Evolutionary conservation across 768 basidiomycete genomes (phyloP), one percentile per base, ranked within the genome.

Genomic region (Sarcodon aspratus): DNA sequence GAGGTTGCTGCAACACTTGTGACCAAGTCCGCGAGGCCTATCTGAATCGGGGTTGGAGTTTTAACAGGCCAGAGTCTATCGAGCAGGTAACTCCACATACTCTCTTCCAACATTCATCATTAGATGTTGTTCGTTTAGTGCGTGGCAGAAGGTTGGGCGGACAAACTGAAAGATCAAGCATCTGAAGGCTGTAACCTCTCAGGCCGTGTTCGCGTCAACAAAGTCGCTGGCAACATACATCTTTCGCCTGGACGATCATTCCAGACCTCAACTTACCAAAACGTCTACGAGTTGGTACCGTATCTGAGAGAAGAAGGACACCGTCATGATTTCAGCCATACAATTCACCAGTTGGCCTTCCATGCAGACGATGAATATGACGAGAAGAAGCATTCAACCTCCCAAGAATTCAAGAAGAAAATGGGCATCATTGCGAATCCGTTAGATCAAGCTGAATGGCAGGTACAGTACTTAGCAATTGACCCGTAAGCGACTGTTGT

Each of bases 181-280:
- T 76, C 80, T 46, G 96, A 99, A 58, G 96, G 96, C 0, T 99
- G 96, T 72, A 94, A 92, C 63, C 72, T 98, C 53, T 79, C 82
- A 18, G 96, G 96, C 40, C 81, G 82, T 48, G 78, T 99, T 51
- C 86, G 85, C 49, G 90, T 98, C 48, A 98, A 98, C 77, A 96
- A 97, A 66, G 95, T 97, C 54, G 77, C 92, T 54, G 93, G 95
- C 49, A 96, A 90, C 66, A 86, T 97, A 63, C 89, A 96, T 61
- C 77, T 98, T 57, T 92, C 90, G 6, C 94, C 92, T 1, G 96
- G 96, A 32, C 79, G 85, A 40, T 90, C 91, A n/a, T 99, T 94
- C 84, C 93, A 94, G 64, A 74, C 80, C 38, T 42, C 40, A 13
- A 83, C 82, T 59, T 69, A 75, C 47, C 80, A 84, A 53, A 80